A percentile compares a stretch with the other conserved stretches of the same genome.
Evolutionary conservation across 2,329 filamentous ascomycete species (phyloP).

Genomic region (Ophiosphaerella narmari): DNA sequence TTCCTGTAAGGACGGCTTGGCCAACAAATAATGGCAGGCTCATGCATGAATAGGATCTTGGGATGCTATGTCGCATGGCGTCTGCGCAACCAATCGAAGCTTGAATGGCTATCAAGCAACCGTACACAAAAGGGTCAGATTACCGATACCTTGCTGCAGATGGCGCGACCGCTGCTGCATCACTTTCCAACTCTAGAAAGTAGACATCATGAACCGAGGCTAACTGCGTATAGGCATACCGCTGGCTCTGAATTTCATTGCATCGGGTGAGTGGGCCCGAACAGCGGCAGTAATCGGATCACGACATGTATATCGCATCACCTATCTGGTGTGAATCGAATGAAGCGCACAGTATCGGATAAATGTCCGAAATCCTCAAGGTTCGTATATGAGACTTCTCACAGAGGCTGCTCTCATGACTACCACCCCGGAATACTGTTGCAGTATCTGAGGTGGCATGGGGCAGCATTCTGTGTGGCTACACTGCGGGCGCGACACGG

Average conservation of each 20-base stretch:
- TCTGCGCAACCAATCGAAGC: slow-evolving; percentile 66
- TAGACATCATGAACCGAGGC: slow-evolving; percentile 15
- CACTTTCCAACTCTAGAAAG: background rate
- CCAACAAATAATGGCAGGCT: slow-evolving; percentile 6
- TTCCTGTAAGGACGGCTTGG: slow-evolving; percentile 68
- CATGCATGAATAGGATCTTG: slow-evolving; percentile 57
- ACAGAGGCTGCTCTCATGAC: slow-evolving; percentile 26
- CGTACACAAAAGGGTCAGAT: slow-evolving; percentile 77
- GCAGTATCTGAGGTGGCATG: slow-evolving; percentile 2
- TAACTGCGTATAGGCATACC: slow-evolving; percentile 65
- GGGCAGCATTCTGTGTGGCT: slow-evolving; percentile 52
- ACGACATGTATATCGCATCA: slow-evolving; percentile 13
- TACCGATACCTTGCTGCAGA: slow-evolving; percentile 10
- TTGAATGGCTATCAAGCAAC: slow-evolving; percentile 75
- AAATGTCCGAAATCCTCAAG: slow-evolving; percentile 31
- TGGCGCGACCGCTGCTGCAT: slow-evolving; percentile 5
- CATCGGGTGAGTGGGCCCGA: slow-evolving; percentile 76
- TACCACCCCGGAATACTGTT: background rate
- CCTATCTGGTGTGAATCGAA: slow-evolving; percentile 3
- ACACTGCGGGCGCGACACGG: slow-evolving; percentile 85
- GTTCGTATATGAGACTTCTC: slow-evolving; percentile 50
- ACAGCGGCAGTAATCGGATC: slow-evolving; percentile 66
- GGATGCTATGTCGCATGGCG: slow-evolving; percentile 64
- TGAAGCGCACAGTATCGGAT: slow-evolving; percentile 17
- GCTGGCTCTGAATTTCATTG: slow-evolving; percentile 86